A percentile compares a stretch with the other conserved stretches of the same genome.
phyloP scores from a whole-genome alignment of 2,329 filamentous ascomycete genomes.

The Aureobasidium namibiae region DNA sequence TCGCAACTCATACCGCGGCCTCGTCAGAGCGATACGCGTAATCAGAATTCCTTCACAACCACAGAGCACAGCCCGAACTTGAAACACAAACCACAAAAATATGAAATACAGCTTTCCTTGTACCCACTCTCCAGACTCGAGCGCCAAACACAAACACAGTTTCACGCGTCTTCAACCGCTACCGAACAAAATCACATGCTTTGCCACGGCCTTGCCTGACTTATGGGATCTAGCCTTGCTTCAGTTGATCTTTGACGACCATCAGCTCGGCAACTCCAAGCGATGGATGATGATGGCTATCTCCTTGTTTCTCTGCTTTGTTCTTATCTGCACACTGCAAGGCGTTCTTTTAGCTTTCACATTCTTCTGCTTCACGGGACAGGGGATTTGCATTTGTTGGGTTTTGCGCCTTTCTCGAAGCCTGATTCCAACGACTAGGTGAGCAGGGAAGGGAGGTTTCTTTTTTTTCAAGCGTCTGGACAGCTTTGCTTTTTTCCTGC shows the following conservation, averaged over 20 bases:
- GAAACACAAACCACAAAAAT: conserved; percentile 2
- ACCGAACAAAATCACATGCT: neutral
- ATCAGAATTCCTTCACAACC: neutral
- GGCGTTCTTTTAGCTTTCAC: neutral
- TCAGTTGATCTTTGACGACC: neutral
- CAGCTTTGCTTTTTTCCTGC: neutral
- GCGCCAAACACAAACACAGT: neutral
- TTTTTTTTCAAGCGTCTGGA: neutral
- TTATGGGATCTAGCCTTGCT: neutral
- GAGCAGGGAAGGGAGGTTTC: neutral
- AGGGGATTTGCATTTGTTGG: neutral
- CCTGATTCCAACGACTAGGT: neutral
- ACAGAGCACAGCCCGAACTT: conserved; percentile 1
- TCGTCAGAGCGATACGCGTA: neutral
- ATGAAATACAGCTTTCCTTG: conserved; percentile 2
- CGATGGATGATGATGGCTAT: neutral
- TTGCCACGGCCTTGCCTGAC: neutral
- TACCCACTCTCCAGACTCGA: neutral
- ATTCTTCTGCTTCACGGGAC: neutral
- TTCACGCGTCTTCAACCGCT: neutral
- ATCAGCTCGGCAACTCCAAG: neutral
- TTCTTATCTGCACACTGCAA: neutral
- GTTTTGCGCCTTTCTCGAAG: neutral
- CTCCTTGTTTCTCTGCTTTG: neutral
- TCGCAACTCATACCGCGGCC: neutral